phyloP scores from a whole-genome alignment of 2,329 filamentous ascomycete species.

The Aspergillus niger region DNA sequence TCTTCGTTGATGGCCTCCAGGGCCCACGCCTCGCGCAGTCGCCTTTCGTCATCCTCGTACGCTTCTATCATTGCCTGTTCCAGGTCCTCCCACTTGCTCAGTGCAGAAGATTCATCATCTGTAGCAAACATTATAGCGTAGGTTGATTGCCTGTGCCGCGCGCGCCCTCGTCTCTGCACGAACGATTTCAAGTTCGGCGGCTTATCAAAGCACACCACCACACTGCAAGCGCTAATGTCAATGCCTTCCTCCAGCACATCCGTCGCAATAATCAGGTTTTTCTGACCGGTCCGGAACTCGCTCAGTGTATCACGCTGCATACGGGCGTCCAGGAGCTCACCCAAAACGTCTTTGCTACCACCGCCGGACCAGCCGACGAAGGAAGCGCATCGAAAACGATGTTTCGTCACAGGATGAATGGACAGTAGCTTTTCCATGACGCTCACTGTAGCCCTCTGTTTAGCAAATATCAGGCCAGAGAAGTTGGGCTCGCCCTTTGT shows the following conservation, averaged over 20 bases:
- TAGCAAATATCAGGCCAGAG: slow-evolving; percentile 66
- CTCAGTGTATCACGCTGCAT: slow-evolving; percentile 55
- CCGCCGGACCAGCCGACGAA: slow-evolving; percentile 53
- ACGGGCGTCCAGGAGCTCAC: slow-evolving; percentile 51
- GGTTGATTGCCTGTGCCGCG: slow-evolving; percentile 59
- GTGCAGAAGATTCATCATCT: slow-evolving; percentile 34
- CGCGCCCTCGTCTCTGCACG: slow-evolving; percentile 65
- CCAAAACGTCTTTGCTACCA: slow-evolving; percentile 49
- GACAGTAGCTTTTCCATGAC: slow-evolving; percentile 62
- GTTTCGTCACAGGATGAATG: slow-evolving; percentile 50
- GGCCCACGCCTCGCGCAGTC: slow-evolving; percentile 48
- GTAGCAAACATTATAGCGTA: slow-evolving; percentile 54
- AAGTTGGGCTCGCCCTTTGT: slow-evolving; percentile 50
- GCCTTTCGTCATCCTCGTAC: slow-evolving; percentile 66
- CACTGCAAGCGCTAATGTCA: slow-evolving; percentile 63
- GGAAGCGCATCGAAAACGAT: slow-evolving; percentile 46
- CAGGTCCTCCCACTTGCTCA: slow-evolving; percentile 63
- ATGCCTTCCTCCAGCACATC: slow-evolving; percentile 64
- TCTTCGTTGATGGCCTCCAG: slow-evolving; percentile 53
- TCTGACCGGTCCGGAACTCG: slow-evolving; percentile 55
- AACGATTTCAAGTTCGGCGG: slow-evolving; percentile 66
- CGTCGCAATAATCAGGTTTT: slow-evolving; percentile 61
- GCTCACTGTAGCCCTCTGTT: slow-evolving; percentile 62
- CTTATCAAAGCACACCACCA: slow-evolving; percentile 65
- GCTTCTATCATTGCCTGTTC: slow-evolving; percentile 72